phyloP scores from a whole-genome alignment of 2,329 filamentous ascomycete genomes.

The Cladosporium halotolerans region DNA sequence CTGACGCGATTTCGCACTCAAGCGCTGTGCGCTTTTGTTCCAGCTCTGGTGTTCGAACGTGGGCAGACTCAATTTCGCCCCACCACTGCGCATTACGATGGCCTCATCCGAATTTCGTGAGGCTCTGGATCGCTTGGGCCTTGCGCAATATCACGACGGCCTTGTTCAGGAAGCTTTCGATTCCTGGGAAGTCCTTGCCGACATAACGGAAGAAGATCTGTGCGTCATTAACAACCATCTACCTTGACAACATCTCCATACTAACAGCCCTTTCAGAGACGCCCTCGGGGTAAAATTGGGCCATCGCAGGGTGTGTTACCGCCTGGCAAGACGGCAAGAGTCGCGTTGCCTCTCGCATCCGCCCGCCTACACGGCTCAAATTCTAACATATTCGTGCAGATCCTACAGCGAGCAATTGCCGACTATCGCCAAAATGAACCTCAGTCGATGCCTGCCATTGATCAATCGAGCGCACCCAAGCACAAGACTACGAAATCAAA shows the following conservation, averaged over 20 bases:
- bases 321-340: background rate
- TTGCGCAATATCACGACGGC: slow-evolving; percentile 67
- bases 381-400: slow-evolving; percentile 43
- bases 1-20: slow-evolving; percentile 5
- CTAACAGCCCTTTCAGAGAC: slow-evolving; percentile 46
- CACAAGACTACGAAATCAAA: background rate
- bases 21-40: background rate
- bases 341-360: background rate
- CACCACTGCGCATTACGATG: background rate
- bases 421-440: slow-evolving; percentile 55
- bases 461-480: background rate
- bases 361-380: background rate
- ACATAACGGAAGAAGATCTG: slow-evolving; percentile 81
- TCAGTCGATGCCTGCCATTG: slow-evolving; percentile 8
- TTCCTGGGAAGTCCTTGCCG: slow-evolving; percentile 74
- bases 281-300: slow-evolving; percentile 71
- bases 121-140: slow-evolving; percentile 67
- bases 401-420: slow-evolving; percentile 76
- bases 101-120: slow-evolving; percentile 50
- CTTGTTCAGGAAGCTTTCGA: slow-evolving; percentile 79
- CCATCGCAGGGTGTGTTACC: slow-evolving; percentile 62
- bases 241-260: background rate
- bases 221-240: slow-evolving; percentile 37
- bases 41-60: background rate
- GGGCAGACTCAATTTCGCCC: background rate